Conservation (phyloP, 2,329 filamentous ascomycete genomes). For the Thermomyces lanuginosus region DNA sequence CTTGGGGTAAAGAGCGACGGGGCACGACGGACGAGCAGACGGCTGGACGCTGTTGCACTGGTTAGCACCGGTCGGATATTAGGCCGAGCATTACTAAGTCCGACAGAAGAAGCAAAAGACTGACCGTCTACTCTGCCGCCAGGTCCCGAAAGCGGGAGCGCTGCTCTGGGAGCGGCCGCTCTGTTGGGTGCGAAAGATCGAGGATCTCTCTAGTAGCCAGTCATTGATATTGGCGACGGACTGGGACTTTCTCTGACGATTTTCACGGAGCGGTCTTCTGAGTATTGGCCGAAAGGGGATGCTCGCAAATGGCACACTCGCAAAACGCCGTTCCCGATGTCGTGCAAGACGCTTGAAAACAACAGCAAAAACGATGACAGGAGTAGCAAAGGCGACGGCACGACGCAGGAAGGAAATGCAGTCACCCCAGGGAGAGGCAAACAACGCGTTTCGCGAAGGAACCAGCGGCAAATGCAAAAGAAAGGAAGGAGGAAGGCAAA, state of each 20-base stretch:
- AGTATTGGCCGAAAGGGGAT: conserved; percentile 4
- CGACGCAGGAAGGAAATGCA: conserved; percentile 1
- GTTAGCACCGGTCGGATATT: conserved; percentile 8
- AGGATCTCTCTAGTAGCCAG: conserved; percentile 21
- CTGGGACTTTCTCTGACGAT: too few relatives aligned
- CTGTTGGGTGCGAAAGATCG: conserved; percentile 14
- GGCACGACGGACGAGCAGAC: conserved; percentile 24
- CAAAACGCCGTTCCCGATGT: neutral
- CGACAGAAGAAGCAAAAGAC: conserved; percentile 9
- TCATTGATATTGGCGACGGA: conserved; percentile 20
- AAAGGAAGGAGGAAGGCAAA: conserved; percentile 2
- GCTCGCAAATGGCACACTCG: neutral
- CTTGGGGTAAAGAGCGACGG: conserved; percentile 12
- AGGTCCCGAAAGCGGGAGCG: conserved; percentile 22
- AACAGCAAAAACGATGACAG: conserved; percentile 7
- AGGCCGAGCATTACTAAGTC: conserved; percentile 10
- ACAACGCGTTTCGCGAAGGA: conserved; percentile 1
- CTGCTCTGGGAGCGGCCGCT: conserved; percentile 26
- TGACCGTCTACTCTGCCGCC: conserved; percentile 28
- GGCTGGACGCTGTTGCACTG: conserved; percentile 10
- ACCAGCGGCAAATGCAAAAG: conserved; percentile 1
- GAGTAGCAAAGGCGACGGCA: neutral
- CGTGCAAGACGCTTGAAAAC: conserved; percentile 1
- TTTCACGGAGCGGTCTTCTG: too few relatives aligned
- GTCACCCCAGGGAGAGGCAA: neutral